These are phyloP conservation scores for Paraurostyla sp. DNA, from an alignment of 73 alveolate species.

Conservation along the genomic window DNA sequence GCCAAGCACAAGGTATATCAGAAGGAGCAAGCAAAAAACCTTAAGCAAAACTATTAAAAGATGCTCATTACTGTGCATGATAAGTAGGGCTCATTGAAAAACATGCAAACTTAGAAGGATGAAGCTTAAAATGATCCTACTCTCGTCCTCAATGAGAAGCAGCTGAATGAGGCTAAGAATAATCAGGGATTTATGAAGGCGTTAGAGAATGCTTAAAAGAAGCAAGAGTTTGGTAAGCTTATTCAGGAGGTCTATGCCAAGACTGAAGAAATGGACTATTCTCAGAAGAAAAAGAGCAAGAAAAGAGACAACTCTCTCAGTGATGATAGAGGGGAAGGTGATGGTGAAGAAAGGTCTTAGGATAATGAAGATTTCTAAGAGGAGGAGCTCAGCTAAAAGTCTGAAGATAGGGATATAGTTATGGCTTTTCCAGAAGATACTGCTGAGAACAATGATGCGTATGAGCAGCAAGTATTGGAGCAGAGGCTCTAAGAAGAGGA, in stretches of 20 bases:
- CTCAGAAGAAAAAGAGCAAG: neutral
- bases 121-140: neutral
- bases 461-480: conserved; percentile 7
- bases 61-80: conserved; percentile 1
- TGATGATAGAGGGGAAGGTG: neutral
- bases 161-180: neutral
- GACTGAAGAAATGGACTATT: conserved; percentile 17
- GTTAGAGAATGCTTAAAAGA: neutral
- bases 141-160: neutral
- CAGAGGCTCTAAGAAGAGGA: neutral
- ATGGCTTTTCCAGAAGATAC: neutral
- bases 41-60: neutral
- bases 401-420: neutral
- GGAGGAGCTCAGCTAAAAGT: neutral
- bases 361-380: neutral
- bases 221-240: conserved; percentile 38
- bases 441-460: conserved; percentile 20
- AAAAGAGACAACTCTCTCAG: neutral
- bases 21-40: neutral
- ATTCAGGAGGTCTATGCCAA: conserved; percentile 40
- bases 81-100: neutral
- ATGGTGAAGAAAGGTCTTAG: neutral
- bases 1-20: conserved; percentile 4
- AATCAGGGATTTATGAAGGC: neutral
- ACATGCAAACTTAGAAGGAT: neutral